These are phyloP conservation scores for Gossypium rotundifolium DNA, from an alignment of 345 rosid genomes.

Conservation along the genomic window DNA sequence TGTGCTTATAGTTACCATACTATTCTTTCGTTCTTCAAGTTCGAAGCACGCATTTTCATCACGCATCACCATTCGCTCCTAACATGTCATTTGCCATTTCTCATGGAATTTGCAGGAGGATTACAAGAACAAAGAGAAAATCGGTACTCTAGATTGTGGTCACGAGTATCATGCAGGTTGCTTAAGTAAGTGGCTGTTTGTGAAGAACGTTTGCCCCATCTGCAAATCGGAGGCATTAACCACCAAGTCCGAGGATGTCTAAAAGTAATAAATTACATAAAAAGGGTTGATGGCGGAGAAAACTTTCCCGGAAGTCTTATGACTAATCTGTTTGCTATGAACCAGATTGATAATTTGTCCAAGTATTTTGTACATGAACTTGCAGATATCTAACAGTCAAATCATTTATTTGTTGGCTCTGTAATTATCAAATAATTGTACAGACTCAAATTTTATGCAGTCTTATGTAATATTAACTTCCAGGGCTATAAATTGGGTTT, in stretches of 20 bases:
- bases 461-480: background rate
- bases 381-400: slow-evolving; percentile 23
- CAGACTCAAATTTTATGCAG: background rate
- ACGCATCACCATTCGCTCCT: background rate
- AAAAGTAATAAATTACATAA: slow-evolving; percentile 9
- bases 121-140: slow-evolving; percentile 44
- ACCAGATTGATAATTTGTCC: slow-evolving; percentile 20
- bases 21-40: background rate
- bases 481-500: background rate
- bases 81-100: background rate
- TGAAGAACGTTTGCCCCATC: slow-evolving; percentile 81
- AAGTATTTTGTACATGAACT: slow-evolving; percentile 41
- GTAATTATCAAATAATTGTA: background rate
- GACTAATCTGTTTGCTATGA: slow-evolving; percentile 27
- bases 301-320: slow-evolving; percentile 15
- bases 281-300: slow-evolving; percentile 14
- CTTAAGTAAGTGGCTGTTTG: slow-evolving; percentile 77
- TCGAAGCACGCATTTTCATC: background rate
- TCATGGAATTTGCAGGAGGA: slow-evolving; percentile 43
- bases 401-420: background rate
- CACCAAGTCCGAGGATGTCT: slow-evolving; percentile 12
- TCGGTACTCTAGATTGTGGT: slow-evolving; percentile 68
- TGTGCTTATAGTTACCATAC: too few species aligned
- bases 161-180: slow-evolving; percentile 80
- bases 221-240: slow-evolving; percentile 81